A percentile compares a stretch with the other conserved stretches of the same genome.
Evolutionary conservation across 2,329 filamentous ascomycete species (phyloP).

Genomic region (Fusarium citri): DNA sequence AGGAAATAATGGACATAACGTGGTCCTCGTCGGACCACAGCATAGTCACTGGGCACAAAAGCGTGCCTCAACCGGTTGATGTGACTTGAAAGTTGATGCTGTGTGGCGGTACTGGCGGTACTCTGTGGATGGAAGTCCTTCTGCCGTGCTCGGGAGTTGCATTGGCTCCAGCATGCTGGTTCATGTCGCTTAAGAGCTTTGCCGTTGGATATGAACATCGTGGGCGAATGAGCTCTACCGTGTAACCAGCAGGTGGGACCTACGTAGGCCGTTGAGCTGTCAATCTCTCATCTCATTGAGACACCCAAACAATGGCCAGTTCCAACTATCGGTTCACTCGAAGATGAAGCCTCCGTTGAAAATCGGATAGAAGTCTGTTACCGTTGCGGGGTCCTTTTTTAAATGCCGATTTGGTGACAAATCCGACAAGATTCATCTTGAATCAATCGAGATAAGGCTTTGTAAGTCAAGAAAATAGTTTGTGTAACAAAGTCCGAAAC

Average conservation of each 20-base stretch:
- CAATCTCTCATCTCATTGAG: background rate
- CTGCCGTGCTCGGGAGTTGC: background rate
- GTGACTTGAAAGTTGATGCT: background rate
- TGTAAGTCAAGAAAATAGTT: background rate
- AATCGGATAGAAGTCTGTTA: background rate
- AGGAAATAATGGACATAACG: conserved; percentile 3
- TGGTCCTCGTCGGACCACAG: background rate
- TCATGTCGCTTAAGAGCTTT: background rate
- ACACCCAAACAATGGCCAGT: background rate
- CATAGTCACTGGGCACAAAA: background rate
- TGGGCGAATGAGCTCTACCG: background rate
- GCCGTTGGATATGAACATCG: background rate
- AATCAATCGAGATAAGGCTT: background rate
- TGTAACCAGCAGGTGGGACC: background rate
- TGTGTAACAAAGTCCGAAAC: background rate
- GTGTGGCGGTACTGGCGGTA: background rate
- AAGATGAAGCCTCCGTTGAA: background rate
- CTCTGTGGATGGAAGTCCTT: background rate
- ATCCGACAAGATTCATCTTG: background rate
- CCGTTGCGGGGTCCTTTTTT: conserved; percentile 17
- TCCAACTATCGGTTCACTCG: background rate
- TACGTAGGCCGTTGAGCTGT: background rate
- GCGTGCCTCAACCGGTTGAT: background rate
- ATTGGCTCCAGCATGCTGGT: background rate
- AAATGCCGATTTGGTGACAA: background rate